Conservation (phyloP, 176 grass and related monocot genomes). For the Hsuehochloa calcarea region DNA sequence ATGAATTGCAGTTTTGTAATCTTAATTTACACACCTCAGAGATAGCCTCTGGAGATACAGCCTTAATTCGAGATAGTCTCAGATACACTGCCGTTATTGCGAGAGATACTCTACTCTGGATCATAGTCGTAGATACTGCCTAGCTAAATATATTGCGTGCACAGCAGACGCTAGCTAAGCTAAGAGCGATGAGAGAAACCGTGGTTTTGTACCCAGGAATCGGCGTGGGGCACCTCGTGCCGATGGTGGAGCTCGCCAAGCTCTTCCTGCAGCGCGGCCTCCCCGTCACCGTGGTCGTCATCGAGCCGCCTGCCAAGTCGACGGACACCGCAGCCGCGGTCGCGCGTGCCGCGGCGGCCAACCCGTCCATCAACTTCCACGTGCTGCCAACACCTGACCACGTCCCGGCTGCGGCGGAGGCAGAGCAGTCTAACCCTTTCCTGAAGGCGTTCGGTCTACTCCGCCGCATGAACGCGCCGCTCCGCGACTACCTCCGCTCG, state of each 20-base stretch:
- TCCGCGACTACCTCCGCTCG: slow-evolving; percentile 53
- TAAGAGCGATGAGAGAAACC: slow-evolving; percentile 30
- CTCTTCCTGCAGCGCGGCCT: slow-evolving; percentile 40
- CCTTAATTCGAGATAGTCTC: no score
- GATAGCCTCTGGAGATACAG: no score
- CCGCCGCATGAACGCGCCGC: slow-evolving; percentile 8
- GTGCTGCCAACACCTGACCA: slow-evolving; percentile 30
- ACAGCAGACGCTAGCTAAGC: no score
- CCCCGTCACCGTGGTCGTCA: slow-evolving; percentile 28
- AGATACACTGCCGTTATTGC: no score
- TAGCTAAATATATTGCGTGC: no score
- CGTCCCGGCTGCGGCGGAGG: neutral
- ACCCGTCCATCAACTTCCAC: slow-evolving; percentile 51
- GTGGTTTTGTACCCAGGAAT: slow-evolving; percentile 48
- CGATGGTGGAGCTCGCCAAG: slow-evolving; percentile 57
- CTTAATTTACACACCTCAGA: no score
- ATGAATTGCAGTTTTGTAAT: no score
- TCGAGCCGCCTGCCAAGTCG: slow-evolving; percentile 9
- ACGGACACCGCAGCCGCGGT: neutral
- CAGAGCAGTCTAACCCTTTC: neutral
- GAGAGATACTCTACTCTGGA: no score
- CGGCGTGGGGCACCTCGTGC: slow-evolving; percentile 53
- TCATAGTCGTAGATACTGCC: no score
- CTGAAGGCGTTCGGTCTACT: neutral
- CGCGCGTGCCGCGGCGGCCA: slow-evolving; percentile 12